Evolutionary conservation across 352 stramenopile genomes (phyloP).

Genomic region (Pythium rhizo-oryzae): DNA sequence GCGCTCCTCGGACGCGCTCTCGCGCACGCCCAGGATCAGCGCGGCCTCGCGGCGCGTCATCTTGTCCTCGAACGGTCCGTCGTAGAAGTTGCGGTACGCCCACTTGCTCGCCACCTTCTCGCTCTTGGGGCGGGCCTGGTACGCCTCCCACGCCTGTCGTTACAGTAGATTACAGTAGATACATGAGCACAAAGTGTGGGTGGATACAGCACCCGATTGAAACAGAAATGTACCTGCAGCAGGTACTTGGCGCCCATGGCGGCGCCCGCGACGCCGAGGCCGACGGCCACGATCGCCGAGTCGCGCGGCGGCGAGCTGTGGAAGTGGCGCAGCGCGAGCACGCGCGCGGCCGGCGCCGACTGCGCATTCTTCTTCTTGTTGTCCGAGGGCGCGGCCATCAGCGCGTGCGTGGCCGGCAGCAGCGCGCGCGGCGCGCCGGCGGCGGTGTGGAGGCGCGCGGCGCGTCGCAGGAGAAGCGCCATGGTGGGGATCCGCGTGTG

Average conservation of each 20-base stretch:
- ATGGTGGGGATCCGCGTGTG: not conserved
- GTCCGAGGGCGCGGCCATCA: not conserved
- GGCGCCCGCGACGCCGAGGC: constrained; percentile 67
- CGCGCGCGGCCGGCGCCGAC: constrained; percentile 13
- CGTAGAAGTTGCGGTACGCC: constrained; percentile 93
- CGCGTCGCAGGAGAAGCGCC: constrained; percentile 10
- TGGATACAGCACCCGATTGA: not conserved
- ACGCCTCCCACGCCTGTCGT: constrained; percentile 63
- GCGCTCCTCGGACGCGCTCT: constrained; percentile 93
- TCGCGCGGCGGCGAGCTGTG: constrained; percentile 72
- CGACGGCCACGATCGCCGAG: constrained; percentile 56
- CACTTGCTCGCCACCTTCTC: constrained; percentile 52
- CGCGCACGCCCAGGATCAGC: constrained; percentile 98
- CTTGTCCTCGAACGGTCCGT: constrained; percentile 98
- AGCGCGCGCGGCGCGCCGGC: constrained; percentile 10
- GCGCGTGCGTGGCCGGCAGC: not conserved
- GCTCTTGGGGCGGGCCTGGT: constrained; percentile 74
- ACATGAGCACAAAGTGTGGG: not conserved
- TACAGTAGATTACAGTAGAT: constrained; percentile 34
- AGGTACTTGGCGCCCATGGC: constrained; percentile 81
- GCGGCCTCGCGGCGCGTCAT: constrained; percentile 99
- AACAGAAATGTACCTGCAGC: constrained; percentile 46
- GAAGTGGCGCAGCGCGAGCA: constrained; percentile 42
- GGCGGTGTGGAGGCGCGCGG: constrained; percentile 6
- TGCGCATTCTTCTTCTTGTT: not conserved